Base-by-base conservation (phyloP, 139 green algal species). In the Eudorina sp. region DNA sequence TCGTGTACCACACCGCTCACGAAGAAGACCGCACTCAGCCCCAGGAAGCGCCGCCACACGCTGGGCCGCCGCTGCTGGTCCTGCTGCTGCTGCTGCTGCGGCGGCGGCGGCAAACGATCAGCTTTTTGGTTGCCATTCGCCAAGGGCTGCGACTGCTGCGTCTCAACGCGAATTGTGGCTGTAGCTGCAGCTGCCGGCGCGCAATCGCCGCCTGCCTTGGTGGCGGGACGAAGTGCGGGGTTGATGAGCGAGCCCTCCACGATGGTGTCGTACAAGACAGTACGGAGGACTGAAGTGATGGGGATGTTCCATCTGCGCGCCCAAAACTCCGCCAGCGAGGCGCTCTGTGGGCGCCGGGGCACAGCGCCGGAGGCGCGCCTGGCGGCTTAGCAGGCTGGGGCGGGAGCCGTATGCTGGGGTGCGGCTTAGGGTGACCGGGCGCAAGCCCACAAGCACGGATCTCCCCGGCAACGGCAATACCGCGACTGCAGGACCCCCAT, bases 281-380 rank as follows among this genome's bases (percentile, higher is more conserved):
- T 70, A 0, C 92, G 81, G 31, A 94, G 85, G 1, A 83, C 77
- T 6, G 79, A 75, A 29, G 46, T 64, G 40, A 83, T 89, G 25
- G 89, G 88, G 75, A 92, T 92, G 75, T 94, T 94, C 91, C 89
- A 92, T 4, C 92, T 53, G 29, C 89, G 82, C 38, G 64, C 83
- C 92, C 92, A 94, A n/a, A 91, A 94, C 64, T 94, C 92, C 4
- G 88, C 88, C 38, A 92, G 55, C 0, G 79, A 90, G 16, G 51
- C 53, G 73, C 46, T 64, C 80, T 84, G 76, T 5, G 23, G 23
- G 58, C n/a, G 58, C 9, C 18, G 58, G 16, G 58, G 18, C 18
- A n/a, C 16, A 27, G 16, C 19, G 23, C 18, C 13, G n/a, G n/a
- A n/a, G n/a, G n/a, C n/a, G n/a, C n/a, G n/a, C n/a, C n/a, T n/a